Percentiles rank a stretch among this genome's conserved stretches.
These are phyloP conservation scores for Knoxdaviesia proteae DNA, from an alignment of 2,329 filamentous ascomycete genomes.

Conservation along the genomic window DNA sequence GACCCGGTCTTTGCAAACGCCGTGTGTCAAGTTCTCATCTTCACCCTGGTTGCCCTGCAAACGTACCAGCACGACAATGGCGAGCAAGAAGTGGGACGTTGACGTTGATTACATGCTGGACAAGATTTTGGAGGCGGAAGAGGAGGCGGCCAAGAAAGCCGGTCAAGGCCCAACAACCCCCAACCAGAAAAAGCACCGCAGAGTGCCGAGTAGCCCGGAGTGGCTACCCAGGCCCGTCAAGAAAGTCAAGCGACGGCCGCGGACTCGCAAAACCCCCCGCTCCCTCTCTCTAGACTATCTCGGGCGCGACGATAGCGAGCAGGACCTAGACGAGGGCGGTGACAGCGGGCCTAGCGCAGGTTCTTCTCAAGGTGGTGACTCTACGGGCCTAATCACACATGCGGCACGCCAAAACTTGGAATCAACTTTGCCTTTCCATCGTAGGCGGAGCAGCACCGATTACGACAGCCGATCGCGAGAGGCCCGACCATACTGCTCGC, in stretches of 20 bases:
- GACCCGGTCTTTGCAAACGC: neutral
- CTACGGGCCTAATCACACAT: no score
- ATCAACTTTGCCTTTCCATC: neutral
- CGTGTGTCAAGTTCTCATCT: slow-evolving; percentile 6
- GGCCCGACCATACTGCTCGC: neutral
- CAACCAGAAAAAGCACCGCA: neutral
- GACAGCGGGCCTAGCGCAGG: neutral
- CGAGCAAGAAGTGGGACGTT: neutral
- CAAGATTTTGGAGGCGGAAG: neutral
- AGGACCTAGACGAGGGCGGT: neutral
- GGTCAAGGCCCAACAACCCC: neutral
- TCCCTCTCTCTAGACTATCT: neutral
- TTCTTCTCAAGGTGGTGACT: neutral
- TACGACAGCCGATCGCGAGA: neutral
- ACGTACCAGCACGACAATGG: neutral
- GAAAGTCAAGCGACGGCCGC: neutral
- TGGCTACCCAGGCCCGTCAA: neutral
- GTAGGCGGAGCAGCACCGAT: neutral
- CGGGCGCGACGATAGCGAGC: neutral
- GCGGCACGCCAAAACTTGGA: neutral
- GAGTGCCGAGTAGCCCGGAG: neutral
- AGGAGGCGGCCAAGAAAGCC: neutral
- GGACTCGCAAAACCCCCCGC: no score
- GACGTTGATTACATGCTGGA: neutral
- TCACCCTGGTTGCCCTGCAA: neutral